Base-by-base conservation (phyloP, 768 basidiomycete species). In the Leccinum incarnatum region DNA sequence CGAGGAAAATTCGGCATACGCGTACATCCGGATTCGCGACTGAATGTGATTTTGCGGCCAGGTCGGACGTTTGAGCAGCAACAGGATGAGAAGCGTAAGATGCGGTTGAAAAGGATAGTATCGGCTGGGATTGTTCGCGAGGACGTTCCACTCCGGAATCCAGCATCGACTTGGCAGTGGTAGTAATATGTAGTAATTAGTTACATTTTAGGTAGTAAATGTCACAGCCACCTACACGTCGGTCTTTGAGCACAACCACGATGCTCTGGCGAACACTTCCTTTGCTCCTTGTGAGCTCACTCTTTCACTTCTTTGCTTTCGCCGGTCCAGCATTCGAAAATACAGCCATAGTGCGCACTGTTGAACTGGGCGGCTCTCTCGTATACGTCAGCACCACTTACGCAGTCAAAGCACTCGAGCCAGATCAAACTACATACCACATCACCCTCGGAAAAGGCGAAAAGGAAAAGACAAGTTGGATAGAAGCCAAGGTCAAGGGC, bases 331-430 rank as follows among this genome's bases (percentile, higher is more conserved):
- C 86, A 2, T 93, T 93, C 75, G 91, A 93, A 81, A 94, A 94
- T 65, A 92, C 89, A 21, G 91, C 89, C 62, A 82, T 98, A 60
- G 91, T 95, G 32, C 88, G 93, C 67, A 87, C 90, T 5, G 79
- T 94, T 59, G 95, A 97, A 66, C 89, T 97, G 23, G 93, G 89
- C 36, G 95, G 95, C 53, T 81, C 95, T 19, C 81, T 93, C 23
- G 89, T 93, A 56, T 87, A 89, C 77, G 85, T 95, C 79, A 91
- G 86, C 55, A 96, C 95, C 49, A 91, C 93, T 51, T 97, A 89
- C 74, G 86, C 89, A 19, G 83, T 93, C 70, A 90, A 85, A 69
- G 83, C 91, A 37, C 80, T 89, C 47, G 79, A 83, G 62, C 77
- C 83, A 59, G 81, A 77, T 34, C 80, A 85, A 19, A 79, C 79